phyloP scores from a whole-genome alignment of 2,329 filamentous ascomycete genomes.

The Colletotrichum orchidophilum region DNA sequence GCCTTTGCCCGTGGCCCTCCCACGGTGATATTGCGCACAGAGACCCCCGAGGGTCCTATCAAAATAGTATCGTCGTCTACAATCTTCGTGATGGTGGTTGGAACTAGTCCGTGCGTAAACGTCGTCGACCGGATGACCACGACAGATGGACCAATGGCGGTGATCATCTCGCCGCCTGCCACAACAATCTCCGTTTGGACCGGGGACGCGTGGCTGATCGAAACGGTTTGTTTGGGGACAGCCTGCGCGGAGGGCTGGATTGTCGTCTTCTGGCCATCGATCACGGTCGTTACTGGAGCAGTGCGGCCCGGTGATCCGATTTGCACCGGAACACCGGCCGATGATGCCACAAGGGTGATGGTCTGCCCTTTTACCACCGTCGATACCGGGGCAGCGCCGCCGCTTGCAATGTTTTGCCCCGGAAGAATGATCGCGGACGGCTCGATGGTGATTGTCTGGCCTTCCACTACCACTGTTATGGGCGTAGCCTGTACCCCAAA shows the following conservation, averaged over 20 bases:
- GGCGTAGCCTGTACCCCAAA: slow-evolving; percentile 51
- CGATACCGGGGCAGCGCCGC: slow-evolving; percentile 42
- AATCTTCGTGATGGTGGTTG: slow-evolving; percentile 46
- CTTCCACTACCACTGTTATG: slow-evolving; percentile 47
- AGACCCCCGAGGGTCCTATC: slow-evolving; percentile 56
- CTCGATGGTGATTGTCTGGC: slow-evolving; percentile 46
- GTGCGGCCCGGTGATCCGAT: not conserved
- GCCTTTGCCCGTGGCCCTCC: slow-evolving; percentile 51
- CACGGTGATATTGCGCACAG: slow-evolving; percentile 51
- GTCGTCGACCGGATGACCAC: slow-evolving; percentile 54
- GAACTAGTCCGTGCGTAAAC: slow-evolving; percentile 54
- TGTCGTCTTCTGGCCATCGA: slow-evolving; percentile 45
- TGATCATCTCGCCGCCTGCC: slow-evolving; percentile 58
- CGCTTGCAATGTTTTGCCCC: slow-evolving; percentile 47
- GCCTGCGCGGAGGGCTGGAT: slow-evolving; percentile 47
- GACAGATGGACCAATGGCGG: slow-evolving; percentile 51
- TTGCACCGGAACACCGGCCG: not conserved
- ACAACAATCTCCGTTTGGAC: slow-evolving; percentile 55
- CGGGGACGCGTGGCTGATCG: slow-evolving; percentile 43
- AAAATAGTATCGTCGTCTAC: slow-evolving; percentile 62
- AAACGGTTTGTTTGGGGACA: slow-evolving; percentile 45
- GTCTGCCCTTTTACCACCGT: slow-evolving; percentile 45
- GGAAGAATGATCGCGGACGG: slow-evolving; percentile 44
- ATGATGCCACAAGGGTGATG: not conserved
- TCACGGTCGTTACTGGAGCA: slow-evolving; percentile 35